Conservation (phyloP, 1,284 basidiomycete species). For the Irpex sp. region DNA sequence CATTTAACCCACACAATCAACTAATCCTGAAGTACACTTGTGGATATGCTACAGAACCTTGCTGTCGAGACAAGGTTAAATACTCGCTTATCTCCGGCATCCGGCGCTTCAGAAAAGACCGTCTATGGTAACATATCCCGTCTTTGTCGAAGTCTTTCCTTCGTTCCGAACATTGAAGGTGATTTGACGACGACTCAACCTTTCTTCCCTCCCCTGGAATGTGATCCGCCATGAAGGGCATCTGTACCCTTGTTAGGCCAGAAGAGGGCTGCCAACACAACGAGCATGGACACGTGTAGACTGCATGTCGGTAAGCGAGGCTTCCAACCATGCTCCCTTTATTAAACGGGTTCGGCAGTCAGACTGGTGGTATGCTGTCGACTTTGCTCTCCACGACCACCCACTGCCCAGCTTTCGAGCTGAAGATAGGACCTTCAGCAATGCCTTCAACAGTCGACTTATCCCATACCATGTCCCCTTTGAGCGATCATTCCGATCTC, state of each 20-base stretch:
- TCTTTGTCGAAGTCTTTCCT: background rate
- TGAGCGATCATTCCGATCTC: slow-evolving; percentile 2
- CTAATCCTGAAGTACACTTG: background rate
- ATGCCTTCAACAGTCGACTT: slow-evolving; percentile 9
- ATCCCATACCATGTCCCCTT: background rate
- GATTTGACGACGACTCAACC: background rate
- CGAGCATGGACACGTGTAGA: slow-evolving; percentile 8
- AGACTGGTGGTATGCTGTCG: background rate
- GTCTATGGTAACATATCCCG: background rate
- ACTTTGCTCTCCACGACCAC: slow-evolving; percentile 6
- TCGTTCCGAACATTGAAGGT: background rate
- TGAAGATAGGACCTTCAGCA: background rate
- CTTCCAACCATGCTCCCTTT: background rate
- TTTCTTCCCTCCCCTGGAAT: background rate
- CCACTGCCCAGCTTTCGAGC: background rate
- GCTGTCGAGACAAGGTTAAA: background rate
- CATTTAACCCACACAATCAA: background rate
- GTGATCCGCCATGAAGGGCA: background rate
- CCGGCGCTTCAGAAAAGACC: background rate
- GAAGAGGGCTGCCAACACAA: background rate
- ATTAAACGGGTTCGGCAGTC: background rate
- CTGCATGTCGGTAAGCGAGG: slow-evolving; percentile 4
- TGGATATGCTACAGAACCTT: background rate
- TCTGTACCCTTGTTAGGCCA: background rate
- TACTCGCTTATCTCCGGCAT: background rate